phyloP scores from a whole-genome alignment of 129 eudicot species.

The Tagetes patula region DNA sequence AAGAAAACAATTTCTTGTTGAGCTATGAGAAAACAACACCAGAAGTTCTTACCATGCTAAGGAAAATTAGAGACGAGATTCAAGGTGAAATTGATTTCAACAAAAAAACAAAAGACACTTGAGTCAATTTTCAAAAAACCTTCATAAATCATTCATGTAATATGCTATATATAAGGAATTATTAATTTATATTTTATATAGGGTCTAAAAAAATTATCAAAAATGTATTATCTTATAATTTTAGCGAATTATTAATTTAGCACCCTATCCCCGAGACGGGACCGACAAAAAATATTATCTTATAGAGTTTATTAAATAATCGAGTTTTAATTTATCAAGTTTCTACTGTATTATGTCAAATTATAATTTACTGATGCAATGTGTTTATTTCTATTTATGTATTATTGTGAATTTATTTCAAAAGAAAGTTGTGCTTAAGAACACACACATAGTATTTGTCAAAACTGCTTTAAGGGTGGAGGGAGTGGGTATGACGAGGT shows the following conservation, averaged over 20 bases:
- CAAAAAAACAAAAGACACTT: conserved; percentile 36
- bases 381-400: too few relatives aligned
- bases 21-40: conserved; percentile 39
- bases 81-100: conserved; percentile 42
- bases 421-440: too few relatives aligned
- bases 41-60: conserved; percentile 40
- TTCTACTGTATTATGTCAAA: too few relatives aligned
- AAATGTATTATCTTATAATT: conserved; percentile 40
- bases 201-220: conserved; percentile 38
- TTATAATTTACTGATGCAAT: too few relatives aligned
- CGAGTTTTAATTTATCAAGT: too few relatives aligned
- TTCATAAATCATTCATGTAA: conserved; percentile 32
- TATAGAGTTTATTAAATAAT: too few relatives aligned
- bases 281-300: too few relatives aligned
- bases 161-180: conserved; percentile 30
- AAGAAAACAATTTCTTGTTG: conserved; percentile 32
- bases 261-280: conserved; percentile 25
- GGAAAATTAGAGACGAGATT: conserved; percentile 42
- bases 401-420: too few relatives aligned
- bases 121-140: conserved; percentile 33
- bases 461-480: too few relatives aligned
- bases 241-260: conserved; percentile 41
- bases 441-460: too few relatives aligned
- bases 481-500: too few relatives aligned
- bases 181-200: conserved; percentile 31